Base-by-base conservation (phyloP, 805 yeast genomes). In the Pichia cephalocereana region DNA sequence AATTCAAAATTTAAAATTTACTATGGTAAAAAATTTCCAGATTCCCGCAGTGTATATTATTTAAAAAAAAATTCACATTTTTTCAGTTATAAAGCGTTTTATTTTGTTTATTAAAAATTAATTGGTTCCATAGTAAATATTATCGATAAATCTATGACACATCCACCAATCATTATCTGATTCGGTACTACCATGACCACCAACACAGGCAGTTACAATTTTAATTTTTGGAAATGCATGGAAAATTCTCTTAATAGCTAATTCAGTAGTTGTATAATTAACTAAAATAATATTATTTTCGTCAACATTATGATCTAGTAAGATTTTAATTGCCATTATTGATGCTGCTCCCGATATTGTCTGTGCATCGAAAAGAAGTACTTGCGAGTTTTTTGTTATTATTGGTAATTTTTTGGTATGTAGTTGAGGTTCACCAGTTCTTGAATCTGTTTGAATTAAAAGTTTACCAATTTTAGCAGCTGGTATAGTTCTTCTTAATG, bases 351-450 rank as follows among this genome's bases (percentile, higher is more conserved):
- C 99, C 31, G 95, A 82, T 32, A 87, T 82, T 44, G 88, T 72
- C 62, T 91, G 96, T 0, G 96, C 87, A 60, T 91, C 97, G 59
- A 87, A 77, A 44, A 91, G 65, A 9, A 91, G 65, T 1, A 87
- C 79, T 51, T 75, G 19, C 7, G 26, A 18, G 19, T 40, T 40
- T 17, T 37, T 61, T 8, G 32, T 17, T 34, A 41, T 41, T 11
- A 18, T 8, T 0, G 97, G 96, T 38, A 91, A 65, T 26, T 79
- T 75, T 54, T 84, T 83, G n/a, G 82, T 79, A 63, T 90, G 96
- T 51, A 93, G 71, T 60, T 84, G 90, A 1, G 99, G 98, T 66
- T 91, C 98, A 9, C 98, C 98, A 0, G 98, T 90, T 23, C 71
- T 66, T 0, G 93, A 72, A 63, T 90, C 96, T 8, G 95, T 82